A percentile compares a stretch with the other conserved stretches of the same genome.
Conservation (phyloP, 192 early-diverging fungal genomes). For the Coemansia sp. region DNA sequence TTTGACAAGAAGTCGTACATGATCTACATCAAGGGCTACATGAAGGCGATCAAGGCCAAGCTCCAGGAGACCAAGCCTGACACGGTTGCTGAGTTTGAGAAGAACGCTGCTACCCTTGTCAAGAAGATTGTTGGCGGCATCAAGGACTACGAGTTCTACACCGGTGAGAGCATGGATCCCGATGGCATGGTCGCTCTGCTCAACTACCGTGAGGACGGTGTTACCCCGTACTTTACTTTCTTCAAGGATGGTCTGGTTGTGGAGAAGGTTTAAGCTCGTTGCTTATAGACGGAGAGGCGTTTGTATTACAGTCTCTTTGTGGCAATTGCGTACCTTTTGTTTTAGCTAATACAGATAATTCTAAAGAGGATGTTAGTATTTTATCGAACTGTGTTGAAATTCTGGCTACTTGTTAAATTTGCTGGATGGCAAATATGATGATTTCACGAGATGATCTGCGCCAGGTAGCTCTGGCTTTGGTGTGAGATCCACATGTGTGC, state of each 20-base stretch:
- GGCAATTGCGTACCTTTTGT: neutral
- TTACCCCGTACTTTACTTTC: conserved; percentile 88
- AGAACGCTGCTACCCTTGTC: conserved; percentile 60
- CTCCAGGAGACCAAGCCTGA: conserved; percentile 63
- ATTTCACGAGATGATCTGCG: too few species aligned
- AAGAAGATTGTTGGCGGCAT: conserved; percentile 81
- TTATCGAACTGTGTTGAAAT: too few species aligned
- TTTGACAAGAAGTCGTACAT: conserved; percentile 94
- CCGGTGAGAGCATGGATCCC: conserved; percentile 82
- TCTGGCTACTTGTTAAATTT: too few species aligned
- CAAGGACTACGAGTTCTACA: conserved; percentile 92
- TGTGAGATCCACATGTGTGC: too few species aligned
- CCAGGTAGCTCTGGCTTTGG: too few species aligned
- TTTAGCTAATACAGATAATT: neutral
- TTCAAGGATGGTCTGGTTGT: conserved; percentile 83
- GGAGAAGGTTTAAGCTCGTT: conserved; percentile 64
- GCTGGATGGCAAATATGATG: too few species aligned
- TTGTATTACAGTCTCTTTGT: neutral
- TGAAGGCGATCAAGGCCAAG: conserved; percentile 77
- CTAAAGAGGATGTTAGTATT: neutral
- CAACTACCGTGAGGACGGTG: conserved; percentile 94
- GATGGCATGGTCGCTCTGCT: conserved; percentile 84
- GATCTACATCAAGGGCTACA: conserved; percentile 91
- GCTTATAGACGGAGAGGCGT: neutral
- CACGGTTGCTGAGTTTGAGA: conserved; percentile 64